These are phyloP conservation scores for Pontederia crassipes DNA, from an alignment of 176 grass and related monocot species.

Conservation along the genomic window DNA sequence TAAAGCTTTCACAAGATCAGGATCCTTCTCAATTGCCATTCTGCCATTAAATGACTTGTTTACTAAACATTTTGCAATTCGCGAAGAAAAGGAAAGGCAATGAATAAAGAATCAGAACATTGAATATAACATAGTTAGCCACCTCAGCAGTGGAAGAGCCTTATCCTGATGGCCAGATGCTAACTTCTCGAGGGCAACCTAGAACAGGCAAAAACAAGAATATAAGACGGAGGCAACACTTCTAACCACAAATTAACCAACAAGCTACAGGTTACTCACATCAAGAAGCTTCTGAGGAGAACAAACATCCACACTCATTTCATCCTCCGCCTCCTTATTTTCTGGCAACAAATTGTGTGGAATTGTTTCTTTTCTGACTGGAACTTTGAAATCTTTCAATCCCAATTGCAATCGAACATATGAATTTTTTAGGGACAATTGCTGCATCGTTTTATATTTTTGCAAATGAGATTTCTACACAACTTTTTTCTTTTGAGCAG, in stretches of 20 bases:
- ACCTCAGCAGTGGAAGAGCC: constrained; percentile 46
- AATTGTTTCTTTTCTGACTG: neutral
- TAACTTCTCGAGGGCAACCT: constrained; percentile 31
- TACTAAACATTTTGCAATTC: neutral
- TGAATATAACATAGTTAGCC: constrained; percentile 19
- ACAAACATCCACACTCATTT: constrained; percentile 21
- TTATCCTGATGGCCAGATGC: constrained; percentile 12
- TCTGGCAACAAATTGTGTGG: neutral
- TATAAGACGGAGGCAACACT: neutral
- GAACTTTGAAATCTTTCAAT: constrained; percentile 39
- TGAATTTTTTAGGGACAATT: constrained; percentile 60
- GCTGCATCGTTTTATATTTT: constrained; percentile 39
- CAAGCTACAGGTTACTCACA: constrained; percentile 6
- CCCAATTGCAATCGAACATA: constrained; percentile 35
- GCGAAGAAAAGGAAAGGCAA: constrained; percentile 9
- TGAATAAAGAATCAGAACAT: constrained; percentile 4
- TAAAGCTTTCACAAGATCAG: constrained; percentile 47
- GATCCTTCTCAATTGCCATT: constrained; percentile 58
- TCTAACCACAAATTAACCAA: neutral
- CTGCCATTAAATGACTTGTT: constrained; percentile 20
- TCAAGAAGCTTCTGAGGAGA: constrained; percentile 23
- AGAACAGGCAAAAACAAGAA: neutral
- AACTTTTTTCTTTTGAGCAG: neutral
- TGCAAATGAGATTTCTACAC: constrained; percentile 25
- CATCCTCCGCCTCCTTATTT: constrained; percentile 2